Base-by-base conservation (phyloP, 768 basidiomycete genomes). In the Amyloporia xantha region DNA sequence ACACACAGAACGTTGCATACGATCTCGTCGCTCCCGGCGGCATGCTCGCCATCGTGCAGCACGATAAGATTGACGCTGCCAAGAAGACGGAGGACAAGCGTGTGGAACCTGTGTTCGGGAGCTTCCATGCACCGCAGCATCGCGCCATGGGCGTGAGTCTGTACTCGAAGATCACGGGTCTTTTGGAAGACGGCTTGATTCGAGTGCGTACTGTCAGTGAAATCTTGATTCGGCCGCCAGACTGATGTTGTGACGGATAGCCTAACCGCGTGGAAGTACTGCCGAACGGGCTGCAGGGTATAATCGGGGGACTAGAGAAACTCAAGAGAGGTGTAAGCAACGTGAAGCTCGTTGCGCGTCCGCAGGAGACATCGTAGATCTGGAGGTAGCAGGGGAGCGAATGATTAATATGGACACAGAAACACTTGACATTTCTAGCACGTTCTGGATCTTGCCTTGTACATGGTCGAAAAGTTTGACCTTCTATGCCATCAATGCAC, bases 321-420 rank as follows among this genome's bases (percentile, higher is more conserved):
- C 30, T 62, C 33, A 46, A 41, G 19, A 44, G 55, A 19, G 35
- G 53, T 17, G 61, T 64, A 41, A 62, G 63, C 41, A 61, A 51
- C 4, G 28, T 38, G 24, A 65, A 65, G 47, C 55, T 65, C 3
- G 47, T 65, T 9, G 61, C 42, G 4, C 50, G 48, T 10, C 61
- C 61, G 10, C 51, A 53, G 38, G 63, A 65, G 44, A 61, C 62
- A n/a, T n/a, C n/a, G n/a, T n/a, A n/a, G n/a, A n/a, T n/a, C n/a
- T n/a, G n/a, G n/a, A n/a, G n/a, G n/a, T n/a, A n/a, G n/a, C n/a
- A n/a, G n/a, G n/a, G n/a, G n/a, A n/a, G n/a, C n/a, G n/a, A n/a
- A n/a, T n/a, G n/a, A n/a, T n/a, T n/a, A n/a, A n/a, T n/a, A n/a
- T n/a, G n/a, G n/a, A n/a, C n/a, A n/a, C n/a, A n/a, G n/a, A n/a